These are phyloP conservation scores for Diaporthe longicolla DNA, from an alignment of 2,329 filamentous ascomycete species.

Conservation along the genomic window DNA sequence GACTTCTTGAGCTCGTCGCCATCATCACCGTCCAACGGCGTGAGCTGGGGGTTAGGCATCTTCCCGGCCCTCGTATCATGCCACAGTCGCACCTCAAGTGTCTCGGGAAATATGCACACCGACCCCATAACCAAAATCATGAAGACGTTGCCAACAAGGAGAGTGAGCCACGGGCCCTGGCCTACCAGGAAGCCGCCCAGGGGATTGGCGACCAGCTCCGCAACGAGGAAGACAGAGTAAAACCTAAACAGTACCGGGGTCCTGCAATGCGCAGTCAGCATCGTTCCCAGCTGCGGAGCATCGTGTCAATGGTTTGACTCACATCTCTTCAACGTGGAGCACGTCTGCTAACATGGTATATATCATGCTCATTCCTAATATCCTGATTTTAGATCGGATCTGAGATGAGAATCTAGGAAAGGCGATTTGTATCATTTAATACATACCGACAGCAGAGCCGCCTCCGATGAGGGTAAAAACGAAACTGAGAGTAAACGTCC, in stretches of 20 bases:
- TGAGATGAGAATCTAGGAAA: too few relatives aligned
- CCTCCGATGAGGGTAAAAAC: conserved; percentile 59
- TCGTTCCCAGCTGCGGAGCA: background rate
- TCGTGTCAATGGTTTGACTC: background rate
- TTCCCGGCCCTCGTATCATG: conserved; percentile 46
- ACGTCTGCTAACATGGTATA: conserved; percentile 63
- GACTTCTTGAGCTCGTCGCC: conserved; percentile 28
- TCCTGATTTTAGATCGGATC: too few relatives aligned
- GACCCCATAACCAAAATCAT: conserved; percentile 50
- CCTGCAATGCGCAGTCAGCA: conserved; percentile 43
- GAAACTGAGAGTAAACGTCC: conserved; percentile 57
- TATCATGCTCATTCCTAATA: conserved; percentile 55
- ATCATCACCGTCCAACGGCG: background rate
- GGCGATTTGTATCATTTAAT: too few relatives aligned
- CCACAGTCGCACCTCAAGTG: conserved; percentile 53
- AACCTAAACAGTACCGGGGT: conserved; percentile 60
- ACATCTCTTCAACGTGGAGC: conserved; percentile 51
- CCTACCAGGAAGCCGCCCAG: conserved; percentile 58
- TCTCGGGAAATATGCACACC: conserved; percentile 59
- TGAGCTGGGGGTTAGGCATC: background rate
- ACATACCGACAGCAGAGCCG: conserved; percentile 53
- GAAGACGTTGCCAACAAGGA: conserved; percentile 53
- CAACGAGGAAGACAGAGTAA: conserved; percentile 53
- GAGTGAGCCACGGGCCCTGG: conserved; percentile 56
- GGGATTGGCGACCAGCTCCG: conserved; percentile 57